phyloP scores from a whole-genome alignment of 2,329 filamentous ascomycete species.

The Curvularia sp. region DNA sequence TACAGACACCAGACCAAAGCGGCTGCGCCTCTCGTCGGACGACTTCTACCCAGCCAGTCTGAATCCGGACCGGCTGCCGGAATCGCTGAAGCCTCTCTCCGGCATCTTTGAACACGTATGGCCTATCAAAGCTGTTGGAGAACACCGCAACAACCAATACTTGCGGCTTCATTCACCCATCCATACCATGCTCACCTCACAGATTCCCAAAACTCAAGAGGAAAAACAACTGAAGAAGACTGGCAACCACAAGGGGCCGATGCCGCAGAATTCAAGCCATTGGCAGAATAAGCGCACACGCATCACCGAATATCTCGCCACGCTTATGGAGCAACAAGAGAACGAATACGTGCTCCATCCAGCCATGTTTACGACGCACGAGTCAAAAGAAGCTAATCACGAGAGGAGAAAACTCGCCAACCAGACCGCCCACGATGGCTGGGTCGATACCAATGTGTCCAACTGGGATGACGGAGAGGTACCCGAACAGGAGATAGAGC shows the following conservation, averaged over 20 bases:
- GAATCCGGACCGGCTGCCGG: constrained; percentile 52
- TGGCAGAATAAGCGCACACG: constrained; percentile 79
- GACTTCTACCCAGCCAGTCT: constrained; percentile 59
- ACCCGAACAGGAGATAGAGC: constrained; percentile 73
- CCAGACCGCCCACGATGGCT: constrained; percentile 68
- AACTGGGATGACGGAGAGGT: constrained; percentile 71
- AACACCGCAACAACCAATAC: constrained; percentile 70
- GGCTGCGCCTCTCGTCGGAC: constrained; percentile 53
- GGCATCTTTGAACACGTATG: constrained; percentile 88
- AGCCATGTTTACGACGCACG: constrained; percentile 67
- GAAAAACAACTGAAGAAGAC: constrained; percentile 65
- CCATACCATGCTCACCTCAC: constrained; percentile 79
- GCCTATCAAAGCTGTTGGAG: constrained; percentile 87
- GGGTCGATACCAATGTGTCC: constrained; percentile 79
- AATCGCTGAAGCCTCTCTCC: constrained; percentile 67
- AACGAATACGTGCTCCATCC: constrained; percentile 89
- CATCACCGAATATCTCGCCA: constrained; percentile 80
- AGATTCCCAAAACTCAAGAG: constrained; percentile 72
- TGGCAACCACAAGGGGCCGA: constrained; percentile 55
- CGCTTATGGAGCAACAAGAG: constrained; percentile 75
- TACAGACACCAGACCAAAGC: constrained; percentile 33
- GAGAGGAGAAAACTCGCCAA: constrained; percentile 60
- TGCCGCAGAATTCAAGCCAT: constrained; percentile 67
- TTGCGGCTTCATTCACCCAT: constrained; percentile 85
- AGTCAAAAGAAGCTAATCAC: constrained; percentile 62